Conservation (phyloP, 768 basidiomycete genomes). For the Gloeopeniophorella convolvens region DNA sequence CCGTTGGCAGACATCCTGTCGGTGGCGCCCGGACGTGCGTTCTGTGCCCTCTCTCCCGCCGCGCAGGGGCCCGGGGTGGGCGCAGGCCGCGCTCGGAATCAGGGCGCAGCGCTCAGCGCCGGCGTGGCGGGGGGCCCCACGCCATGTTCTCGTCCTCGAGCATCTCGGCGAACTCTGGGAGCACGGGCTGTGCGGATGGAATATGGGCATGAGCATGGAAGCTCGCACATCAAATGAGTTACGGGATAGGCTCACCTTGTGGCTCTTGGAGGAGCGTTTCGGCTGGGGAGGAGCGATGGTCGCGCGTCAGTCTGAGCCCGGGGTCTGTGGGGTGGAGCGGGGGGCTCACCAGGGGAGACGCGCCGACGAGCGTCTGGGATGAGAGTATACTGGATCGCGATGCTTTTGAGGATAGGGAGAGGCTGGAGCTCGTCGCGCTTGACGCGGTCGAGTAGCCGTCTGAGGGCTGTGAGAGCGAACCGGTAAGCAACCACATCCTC, state of each 20-base stretch:
- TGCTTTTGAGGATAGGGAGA: background rate
- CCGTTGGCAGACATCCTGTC: too few relatives aligned
- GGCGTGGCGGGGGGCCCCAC: conserved; percentile 25
- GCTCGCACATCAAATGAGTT: background rate
- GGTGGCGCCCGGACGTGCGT: too few relatives aligned
- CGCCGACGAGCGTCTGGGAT: background rate
- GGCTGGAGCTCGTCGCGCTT: background rate
- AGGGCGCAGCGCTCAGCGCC: conserved; percentile 6
- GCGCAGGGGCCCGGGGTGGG: too few relatives aligned
- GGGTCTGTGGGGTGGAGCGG: too few relatives aligned
- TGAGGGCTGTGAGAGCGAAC: background rate
- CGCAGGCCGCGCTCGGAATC: background rate
- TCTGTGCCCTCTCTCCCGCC: too few relatives aligned
- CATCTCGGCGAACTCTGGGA: conserved; percentile 22
- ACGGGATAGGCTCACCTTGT: background rate
- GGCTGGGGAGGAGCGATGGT: too few relatives aligned
- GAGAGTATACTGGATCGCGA: background rate
- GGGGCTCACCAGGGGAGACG: background rate
- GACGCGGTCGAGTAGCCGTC: background rate
- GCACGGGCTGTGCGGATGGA: background rate
- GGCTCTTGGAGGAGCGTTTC: background rate
- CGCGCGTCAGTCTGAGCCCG: too few relatives aligned
- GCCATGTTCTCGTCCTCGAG: conserved; percentile 29
- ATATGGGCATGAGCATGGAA: background rate
- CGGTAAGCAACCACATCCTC: background rate